Evolutionary conservation across 805 yeast species (phyloP).

Genomic region (Lipomyces lipofer): DNA sequence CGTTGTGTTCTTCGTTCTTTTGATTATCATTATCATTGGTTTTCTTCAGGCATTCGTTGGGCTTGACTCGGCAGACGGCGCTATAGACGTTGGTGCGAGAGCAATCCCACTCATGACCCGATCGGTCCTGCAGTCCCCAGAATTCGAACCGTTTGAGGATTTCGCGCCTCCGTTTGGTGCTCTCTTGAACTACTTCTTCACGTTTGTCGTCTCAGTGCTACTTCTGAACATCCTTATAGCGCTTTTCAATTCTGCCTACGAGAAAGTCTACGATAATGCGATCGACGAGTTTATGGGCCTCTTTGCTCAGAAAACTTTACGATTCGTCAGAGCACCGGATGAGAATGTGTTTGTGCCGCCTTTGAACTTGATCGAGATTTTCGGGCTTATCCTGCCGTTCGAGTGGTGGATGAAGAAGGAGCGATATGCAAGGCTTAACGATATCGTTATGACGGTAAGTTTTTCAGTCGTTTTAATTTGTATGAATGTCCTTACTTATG

Average conservation of each 20-base stretch:
- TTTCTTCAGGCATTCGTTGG: conserved; percentile 87
- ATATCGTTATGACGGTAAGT: conserved; percentile 56
- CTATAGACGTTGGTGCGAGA: conserved; percentile 66
- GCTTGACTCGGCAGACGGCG: conserved; percentile 84
- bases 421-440: conserved; percentile 49
- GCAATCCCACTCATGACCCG: conserved; percentile 65
- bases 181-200: conserved; percentile 72
- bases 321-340: conserved; percentile 87
- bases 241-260: conserved; percentile 79
- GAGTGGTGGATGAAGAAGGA: conserved; percentile 41
- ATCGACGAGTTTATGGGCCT: conserved; percentile 82
- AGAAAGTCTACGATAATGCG: conserved; percentile 77
- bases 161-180: conserved; percentile 86
- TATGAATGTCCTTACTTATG: neutral
- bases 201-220: conserved; percentile 66
- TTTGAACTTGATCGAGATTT: conserved; percentile 67
- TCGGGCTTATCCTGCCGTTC: conserved; percentile 50
- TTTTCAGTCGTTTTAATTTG: too few species aligned
- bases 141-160: conserved; percentile 63
- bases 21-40: conserved; percentile 70
- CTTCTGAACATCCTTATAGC: conserved; percentile 83
- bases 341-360: conserved; percentile 84
- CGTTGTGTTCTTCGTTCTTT: conserved; percentile 72
- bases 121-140: conserved; percentile 74
- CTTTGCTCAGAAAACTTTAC: conserved; percentile 77